phyloP scores from a whole-genome alignment of 768 basidiomycete genomes.

The Leccinum disarticulatum region DNA sequence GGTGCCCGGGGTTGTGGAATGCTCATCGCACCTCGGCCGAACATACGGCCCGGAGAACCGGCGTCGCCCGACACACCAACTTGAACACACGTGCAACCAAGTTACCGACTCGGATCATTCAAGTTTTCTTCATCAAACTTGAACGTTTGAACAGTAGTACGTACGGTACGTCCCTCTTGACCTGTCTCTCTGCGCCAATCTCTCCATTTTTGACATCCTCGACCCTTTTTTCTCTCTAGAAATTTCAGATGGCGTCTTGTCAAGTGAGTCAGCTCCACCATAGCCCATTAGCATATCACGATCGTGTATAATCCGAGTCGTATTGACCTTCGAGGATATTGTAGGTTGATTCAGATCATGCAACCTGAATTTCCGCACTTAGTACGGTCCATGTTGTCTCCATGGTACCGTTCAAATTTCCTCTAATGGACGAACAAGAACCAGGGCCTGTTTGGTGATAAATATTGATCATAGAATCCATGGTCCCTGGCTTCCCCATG shows the following conservation, averaged over 20 bases:
- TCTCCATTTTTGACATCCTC: background rate
- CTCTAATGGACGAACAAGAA: background rate
- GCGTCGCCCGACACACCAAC: no score
- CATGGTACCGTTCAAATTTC: background rate
- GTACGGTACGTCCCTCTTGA: background rate
- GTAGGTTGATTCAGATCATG: background rate
- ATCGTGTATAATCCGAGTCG: background rate
- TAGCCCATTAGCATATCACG: background rate
- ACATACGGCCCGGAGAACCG: no score
- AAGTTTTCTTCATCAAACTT: no score
- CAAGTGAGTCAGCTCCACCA: background rate
- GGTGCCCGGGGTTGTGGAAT: no score
- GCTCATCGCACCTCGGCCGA: background rate
- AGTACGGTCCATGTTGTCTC: background rate
- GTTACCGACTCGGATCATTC: no score
- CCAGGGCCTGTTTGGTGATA: background rate
- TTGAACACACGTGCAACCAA: no score
- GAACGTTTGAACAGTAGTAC: no score
- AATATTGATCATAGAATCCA: background rate
- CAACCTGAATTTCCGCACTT: background rate
- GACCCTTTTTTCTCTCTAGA: no score
- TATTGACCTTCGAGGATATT: background rate
- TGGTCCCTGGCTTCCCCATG: background rate
- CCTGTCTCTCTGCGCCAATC: background rate
- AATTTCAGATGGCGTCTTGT: background rate